Evolutionary conservation across 2,329 filamentous ascomycete genomes (phyloP), one percentile per base, ranked within the genome.

Genomic region (Colletotrichum eremochloae): DNA sequence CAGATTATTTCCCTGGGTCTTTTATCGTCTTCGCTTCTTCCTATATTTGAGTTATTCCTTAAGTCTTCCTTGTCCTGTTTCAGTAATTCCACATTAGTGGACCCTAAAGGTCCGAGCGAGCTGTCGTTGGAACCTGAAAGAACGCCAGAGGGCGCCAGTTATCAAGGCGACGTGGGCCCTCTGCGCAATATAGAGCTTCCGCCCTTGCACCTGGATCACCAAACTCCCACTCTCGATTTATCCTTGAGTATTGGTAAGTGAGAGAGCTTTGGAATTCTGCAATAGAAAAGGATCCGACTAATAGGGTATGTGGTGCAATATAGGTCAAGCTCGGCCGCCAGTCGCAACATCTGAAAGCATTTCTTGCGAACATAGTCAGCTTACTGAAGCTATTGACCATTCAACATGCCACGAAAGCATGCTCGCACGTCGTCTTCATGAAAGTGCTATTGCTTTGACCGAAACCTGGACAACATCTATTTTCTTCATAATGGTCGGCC

Each of bases 1-100:
- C 67, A 69, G n/a, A 9, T 69, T 1, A 57, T 69, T 14, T 8
- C 67, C 5, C 33, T 69, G 2, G 67, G 44, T 3, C 61, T 69
- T 14, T 15, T 57, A 3, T 50, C 40, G 11, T 44, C 29, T 2
- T 33, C 50, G 9, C 11, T 48, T 0, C 12, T 56, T 4, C 50
- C 38, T 9, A 38, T 63, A 9, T 36, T 56, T 11, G 58, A 62
- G 5, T 29, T 56, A 14, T 5, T 20, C 5, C 31, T 7, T 7
- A 33, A 62, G 36, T 40, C 20, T 31, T 29, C 2, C 8, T 38
- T 24, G 24, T 24, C 24, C 24, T 24, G 24, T 24, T 24, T 24
- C 1, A 24, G 24, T 24, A 1, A 24, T 24, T 24, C 24, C 24
- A 24, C 24, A 24, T 24, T 24, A 20, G 24, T 20, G 31, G 7